Evolutionary conservation across 306 rosid species (phyloP).

Genomic region (Quercus suber): DNA sequence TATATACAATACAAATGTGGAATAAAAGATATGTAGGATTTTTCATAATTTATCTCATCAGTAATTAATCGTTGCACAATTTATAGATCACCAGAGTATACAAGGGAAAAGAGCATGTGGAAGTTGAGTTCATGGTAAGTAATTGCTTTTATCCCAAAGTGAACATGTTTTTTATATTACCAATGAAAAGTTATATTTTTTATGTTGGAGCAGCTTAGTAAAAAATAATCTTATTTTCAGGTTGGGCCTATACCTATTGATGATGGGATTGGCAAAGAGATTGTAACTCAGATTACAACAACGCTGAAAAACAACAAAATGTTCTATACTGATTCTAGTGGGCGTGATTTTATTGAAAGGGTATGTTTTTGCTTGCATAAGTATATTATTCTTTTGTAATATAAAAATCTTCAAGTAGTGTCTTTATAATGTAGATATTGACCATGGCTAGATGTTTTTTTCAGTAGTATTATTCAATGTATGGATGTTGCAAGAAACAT

Average conservation of each 20-base stretch:
- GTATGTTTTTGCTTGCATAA: conserved; percentile 29
- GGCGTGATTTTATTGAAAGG: conserved; percentile 86
- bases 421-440: background rate
- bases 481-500: too few species aligned
- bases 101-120: conserved; percentile 89
- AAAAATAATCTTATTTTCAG: conserved; percentile 20
- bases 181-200: background rate
- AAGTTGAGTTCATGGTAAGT: conserved; percentile 82
- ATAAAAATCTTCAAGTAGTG: too few species aligned
- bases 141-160: background rate
- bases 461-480: background rate
- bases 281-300: conserved; percentile 61
- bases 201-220: background rate
- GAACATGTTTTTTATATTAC: background rate
- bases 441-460: background rate
- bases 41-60: too few species aligned
- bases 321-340: conserved; percentile 89
- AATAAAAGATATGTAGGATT: too few species aligned
- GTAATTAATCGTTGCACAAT: too few species aligned
- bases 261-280: conserved; percentile 84
- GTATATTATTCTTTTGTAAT: too few species aligned
- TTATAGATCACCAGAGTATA: conserved; percentile 74
- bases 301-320: conserved; percentile 58
- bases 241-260: conserved; percentile 90
- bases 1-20: too few species aligned